These are phyloP conservation scores for Phytopythium litorale DNA, from an alignment of 352 stramenopile genomes.

Conservation along the genomic window DNA sequence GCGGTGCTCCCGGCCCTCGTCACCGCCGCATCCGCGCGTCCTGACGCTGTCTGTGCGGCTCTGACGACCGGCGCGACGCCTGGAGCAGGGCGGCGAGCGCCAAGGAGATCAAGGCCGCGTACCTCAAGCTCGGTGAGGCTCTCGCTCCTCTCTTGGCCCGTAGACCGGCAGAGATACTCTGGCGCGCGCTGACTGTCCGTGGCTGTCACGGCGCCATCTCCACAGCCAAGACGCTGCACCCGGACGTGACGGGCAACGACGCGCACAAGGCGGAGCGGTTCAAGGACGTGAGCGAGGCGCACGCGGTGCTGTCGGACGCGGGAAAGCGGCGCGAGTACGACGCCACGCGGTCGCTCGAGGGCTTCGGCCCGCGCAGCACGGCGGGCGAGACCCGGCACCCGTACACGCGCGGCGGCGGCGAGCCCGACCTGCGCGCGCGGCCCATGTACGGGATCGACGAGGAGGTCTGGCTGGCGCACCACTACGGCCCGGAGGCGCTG, in stretches of 20 bases:
- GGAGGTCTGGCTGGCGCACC: conserved; percentile 79
- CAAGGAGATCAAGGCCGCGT: conserved; percentile 82
- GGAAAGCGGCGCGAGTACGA: conserved; percentile 61
- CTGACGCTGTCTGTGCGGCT: not conserved
- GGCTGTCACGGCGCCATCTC: not conserved
- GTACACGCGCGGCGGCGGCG: conserved; percentile 37
- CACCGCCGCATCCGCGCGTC: not conserved
- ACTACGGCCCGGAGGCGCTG: conserved; percentile 61
- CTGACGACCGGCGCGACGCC: conserved; percentile 12
- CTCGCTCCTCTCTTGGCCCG: too few species aligned
- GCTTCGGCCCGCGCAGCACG: conserved; percentile 39
- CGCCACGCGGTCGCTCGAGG: conserved; percentile 37
- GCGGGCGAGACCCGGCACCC: conserved; percentile 42
- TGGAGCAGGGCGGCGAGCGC: conserved; percentile 26
- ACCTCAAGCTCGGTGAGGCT: conserved; percentile 60
- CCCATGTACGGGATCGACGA: conserved; percentile 77
- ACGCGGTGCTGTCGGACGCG: conserved; percentile 72
- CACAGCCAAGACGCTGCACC: conserved; percentile 76
- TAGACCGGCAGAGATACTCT: too few species aligned
- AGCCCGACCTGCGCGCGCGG: conserved; percentile 22
- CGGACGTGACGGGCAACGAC: conserved; percentile 83
- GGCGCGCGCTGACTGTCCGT: not conserved
- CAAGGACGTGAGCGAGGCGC: conserved; percentile 76
- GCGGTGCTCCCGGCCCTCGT: not conserved
- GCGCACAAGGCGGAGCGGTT: conserved; percentile 79